phyloP scores from a whole-genome alignment of 106 monocot genomes.

The Dendrobium chrysotoxum region DNA sequence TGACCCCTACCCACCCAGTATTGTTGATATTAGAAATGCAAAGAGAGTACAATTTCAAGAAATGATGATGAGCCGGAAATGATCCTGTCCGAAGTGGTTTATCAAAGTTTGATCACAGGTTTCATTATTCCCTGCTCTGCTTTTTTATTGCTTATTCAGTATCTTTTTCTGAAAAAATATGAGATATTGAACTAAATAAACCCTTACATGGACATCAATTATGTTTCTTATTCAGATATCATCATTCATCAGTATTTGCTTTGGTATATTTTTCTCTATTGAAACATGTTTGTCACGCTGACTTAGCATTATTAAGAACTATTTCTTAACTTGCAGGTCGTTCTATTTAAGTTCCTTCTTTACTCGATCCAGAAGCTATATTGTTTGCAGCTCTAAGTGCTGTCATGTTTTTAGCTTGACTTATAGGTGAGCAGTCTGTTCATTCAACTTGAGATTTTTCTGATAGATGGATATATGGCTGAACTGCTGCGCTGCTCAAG shows the following conservation, averaged over 20 bases:
- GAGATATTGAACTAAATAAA: not conserved
- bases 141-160: not conserved
- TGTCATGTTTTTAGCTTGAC: too few species aligned
- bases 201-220: not conserved
- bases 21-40: constrained; percentile 58
- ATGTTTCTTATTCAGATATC: not conserved
- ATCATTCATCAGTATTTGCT: not conserved
- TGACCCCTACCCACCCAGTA: constrained; percentile 41
- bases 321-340: too few species aligned
- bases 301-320: not conserved
- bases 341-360: too few species aligned
- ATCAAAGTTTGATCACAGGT: not conserved
- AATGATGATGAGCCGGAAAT: constrained; percentile 45
- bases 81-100: not conserved
- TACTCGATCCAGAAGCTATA: not conserved
- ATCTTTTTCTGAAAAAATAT: not conserved
- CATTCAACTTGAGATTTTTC: too few species aligned
- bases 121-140: not conserved
- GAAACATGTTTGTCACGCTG: not conserved
- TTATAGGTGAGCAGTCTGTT: too few species aligned
- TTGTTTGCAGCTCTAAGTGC: too few species aligned
- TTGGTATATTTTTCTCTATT: not conserved
- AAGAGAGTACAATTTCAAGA: constrained; percentile 50
- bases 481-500: not conserved
- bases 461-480: not conserved